Evolutionary conservation across 2,329 filamentous ascomycete species (phyloP), one percentile per base, ranked within the genome.

Genomic region (Exophiala calicioides): DNA sequence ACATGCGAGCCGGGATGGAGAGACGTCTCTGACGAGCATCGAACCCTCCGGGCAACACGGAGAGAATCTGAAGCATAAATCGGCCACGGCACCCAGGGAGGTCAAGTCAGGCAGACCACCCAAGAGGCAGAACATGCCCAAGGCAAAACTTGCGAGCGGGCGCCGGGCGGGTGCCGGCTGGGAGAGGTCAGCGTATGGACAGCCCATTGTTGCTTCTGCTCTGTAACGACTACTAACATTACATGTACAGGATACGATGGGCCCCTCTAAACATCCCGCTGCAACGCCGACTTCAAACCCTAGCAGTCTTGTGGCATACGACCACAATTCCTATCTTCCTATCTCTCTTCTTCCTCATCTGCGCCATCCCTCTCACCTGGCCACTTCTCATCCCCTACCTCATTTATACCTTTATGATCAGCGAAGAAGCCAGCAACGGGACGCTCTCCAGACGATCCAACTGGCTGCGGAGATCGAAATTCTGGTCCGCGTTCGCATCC

Each of bases 321-420:
- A 76, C 88, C 57, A 81, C 79, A 44, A 85, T 90, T 52, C 79
- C 81, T n/a, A 69, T 81, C 18, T 77, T 81, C 58, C 77, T 95
- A 4, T 86, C 88, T 4, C 67, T 84, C 47, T 97, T 97, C 74
- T 95, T 95, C 74, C 86, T 94, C 62, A 81, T 90, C 24, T 95
- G 90, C 68, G 86, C 88, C 45, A 90, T 95, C 46, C 93, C 93
- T 1, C 72, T 97, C n/a, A 81, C 85, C 36, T 98, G 93, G 93
- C 91, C 91, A 2, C 69, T 85, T 21, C 67, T 85, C 15, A 62
- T 85, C 5, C 81, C 89, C 0, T 97, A 97, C 61, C 76, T 95
- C 31, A 76, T 96, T 47, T 88, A 94, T 63, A 81, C 91, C 53
- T 64, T 69, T 19, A 78, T 93, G 18, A 82, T 90, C 55, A 94